Evolutionary conservation across 2,329 filamentous ascomycete species (phyloP).

Genomic region (Sclerotiophoma versabilis): DNA sequence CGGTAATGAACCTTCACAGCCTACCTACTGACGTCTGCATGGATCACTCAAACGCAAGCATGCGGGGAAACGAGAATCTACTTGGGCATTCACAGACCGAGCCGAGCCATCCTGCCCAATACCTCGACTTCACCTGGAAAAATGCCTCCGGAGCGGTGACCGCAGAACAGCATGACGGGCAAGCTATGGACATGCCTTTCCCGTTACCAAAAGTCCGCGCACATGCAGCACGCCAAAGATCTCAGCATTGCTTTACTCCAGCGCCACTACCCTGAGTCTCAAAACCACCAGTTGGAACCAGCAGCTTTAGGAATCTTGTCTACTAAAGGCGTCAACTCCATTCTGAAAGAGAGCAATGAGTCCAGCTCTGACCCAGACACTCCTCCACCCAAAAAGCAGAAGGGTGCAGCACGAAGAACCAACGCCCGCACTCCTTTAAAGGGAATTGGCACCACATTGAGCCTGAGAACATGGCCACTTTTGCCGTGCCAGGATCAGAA

Average conservation of each 20-base stretch:
- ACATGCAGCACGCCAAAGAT: constrained; percentile 26
- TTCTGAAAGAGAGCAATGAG: constrained; percentile 15
- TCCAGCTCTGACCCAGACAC: constrained; percentile 9
- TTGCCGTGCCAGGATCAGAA: constrained; percentile 18
- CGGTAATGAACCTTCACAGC: neutral
- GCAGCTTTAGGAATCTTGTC: constrained; percentile 16
- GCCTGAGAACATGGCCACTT: constrained; percentile 25
- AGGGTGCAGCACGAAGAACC: neutral
- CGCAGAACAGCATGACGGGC: neutral
- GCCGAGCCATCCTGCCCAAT: too few species aligned
- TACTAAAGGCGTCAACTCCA: constrained; percentile 23
- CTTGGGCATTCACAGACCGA: too few species aligned
- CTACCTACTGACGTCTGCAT: neutral
- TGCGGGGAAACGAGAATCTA: too few species aligned
- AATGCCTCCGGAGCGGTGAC: neutral
- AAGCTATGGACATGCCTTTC: constrained; percentile 2
- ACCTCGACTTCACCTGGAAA: neutral
- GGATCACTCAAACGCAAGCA: neutral
- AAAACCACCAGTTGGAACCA: constrained; percentile 27
- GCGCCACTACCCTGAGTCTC: constrained; percentile 31
- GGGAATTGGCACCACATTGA: constrained; percentile 17
- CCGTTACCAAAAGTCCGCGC: constrained; percentile 13
- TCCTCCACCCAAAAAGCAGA: constrained; percentile 5
- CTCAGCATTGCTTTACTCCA: constrained; percentile 28
- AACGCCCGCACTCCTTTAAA: neutral